Base-by-base conservation (phyloP, 306 rosid species). In the Vigna mungo region DNA sequence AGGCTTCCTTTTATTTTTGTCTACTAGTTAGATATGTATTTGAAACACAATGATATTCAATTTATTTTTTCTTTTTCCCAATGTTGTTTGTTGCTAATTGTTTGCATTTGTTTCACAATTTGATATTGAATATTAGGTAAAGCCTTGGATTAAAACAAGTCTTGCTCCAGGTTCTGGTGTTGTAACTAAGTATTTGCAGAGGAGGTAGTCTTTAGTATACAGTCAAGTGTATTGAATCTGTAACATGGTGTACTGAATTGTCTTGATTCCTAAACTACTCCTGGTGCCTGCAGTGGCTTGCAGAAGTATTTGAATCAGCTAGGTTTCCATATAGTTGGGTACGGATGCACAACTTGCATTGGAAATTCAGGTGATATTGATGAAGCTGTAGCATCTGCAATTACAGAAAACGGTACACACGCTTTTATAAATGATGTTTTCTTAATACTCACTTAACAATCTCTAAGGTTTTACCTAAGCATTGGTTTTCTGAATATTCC, bases 161-260 rank as follows among this genome's bases (percentile, higher is more conserved):
- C 97, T 95, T 87, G 97, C 97, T 69, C 97, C 97, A 4, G 98
- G 98, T 72, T 95, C 98, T 73, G 93, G 97, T 79, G 98, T 95
- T 80, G 97, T 95, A 44, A 95, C 98, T 6, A 92, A 95, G 82
- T 95, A 95, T 85, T 86, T 95, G 81, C 86, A 51, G 84, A 84
- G 87, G 80, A 90, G 98, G 98, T 95, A 80, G 48, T 60, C 76
- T 84, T 49, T 44, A 44, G 70, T 72, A 69, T 80, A 36, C 41
- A 44, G 18, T 59, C 47, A 65, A 55, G 66, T 21, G 41, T 47
- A 54, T 74, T 74, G 56, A 62, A 69, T 49, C 18, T 13, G 27
- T 36, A 70, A 20, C 53, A 51, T n/a, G 9, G 52, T 44, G 43
- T 51, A 58, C 68, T 46, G 53, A 53, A 55, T 21, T 75, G 27